Evolutionary conservation across 2,329 filamentous ascomycete genomes (phyloP).

Genomic region (Pleoardoris graminearum): DNA sequence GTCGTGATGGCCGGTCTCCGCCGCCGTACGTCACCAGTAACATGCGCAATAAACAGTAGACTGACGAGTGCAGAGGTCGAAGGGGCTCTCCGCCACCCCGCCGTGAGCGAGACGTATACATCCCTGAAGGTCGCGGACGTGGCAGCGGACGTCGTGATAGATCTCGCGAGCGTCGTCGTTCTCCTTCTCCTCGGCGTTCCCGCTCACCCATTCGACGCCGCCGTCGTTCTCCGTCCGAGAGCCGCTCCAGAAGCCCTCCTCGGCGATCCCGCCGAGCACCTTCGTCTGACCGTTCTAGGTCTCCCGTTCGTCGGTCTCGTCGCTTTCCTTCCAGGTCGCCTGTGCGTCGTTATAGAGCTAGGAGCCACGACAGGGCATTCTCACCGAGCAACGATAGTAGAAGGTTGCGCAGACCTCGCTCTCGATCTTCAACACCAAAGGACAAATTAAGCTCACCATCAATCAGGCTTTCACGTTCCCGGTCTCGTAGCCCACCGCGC

Average conservation of each 20-base stretch:
- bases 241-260: constrained; percentile 48
- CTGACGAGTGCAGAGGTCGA: constrained; percentile 47
- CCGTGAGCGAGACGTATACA: constrained; percentile 61
- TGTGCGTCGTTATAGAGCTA: constrained; percentile 16
- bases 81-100: constrained; percentile 53
- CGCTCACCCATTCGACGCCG: constrained; percentile 32
- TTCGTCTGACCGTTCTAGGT: constrained; percentile 44
- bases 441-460: constrained; percentile 59
- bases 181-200: constrained; percentile 35
- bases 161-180: constrained; percentile 42
- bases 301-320: constrained; percentile 28
- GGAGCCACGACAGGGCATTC: constrained; percentile 29
- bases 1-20: constrained; percentile 57
- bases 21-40: constrained; percentile 31
- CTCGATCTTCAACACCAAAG: constrained; percentile 54
- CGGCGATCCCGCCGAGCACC: constrained; percentile 31
- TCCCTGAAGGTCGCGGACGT: constrained; percentile 56
- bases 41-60: neutral
- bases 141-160: constrained; percentile 30
- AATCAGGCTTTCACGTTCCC: constrained; percentile 49
- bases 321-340: constrained; percentile 25
- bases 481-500: constrained; percentile 37
- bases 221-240: constrained; percentile 32
- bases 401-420: constrained; percentile 44
- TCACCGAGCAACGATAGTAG: constrained; percentile 38